Percentiles rank a stretch among this genome's conserved stretches.
phyloP scores from a whole-genome alignment of 169 alveolate species.

The Toxoplasma gondii region DNA sequence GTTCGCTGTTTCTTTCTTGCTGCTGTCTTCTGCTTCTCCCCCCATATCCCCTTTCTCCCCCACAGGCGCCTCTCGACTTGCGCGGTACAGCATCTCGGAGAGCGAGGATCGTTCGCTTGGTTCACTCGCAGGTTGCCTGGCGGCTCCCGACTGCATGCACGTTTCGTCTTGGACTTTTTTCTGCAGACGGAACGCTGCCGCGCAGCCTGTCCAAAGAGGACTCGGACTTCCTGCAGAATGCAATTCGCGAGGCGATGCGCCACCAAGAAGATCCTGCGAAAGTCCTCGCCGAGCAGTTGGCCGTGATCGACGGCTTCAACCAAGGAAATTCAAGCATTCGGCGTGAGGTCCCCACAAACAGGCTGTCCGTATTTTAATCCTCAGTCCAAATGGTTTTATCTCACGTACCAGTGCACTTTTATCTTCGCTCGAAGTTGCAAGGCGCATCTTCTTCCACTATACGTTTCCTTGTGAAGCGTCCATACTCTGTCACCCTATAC shows the following conservation, averaged over 20 bases:
- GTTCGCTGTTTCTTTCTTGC: background rate
- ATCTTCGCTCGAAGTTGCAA: no score
- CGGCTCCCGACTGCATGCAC: background rate
- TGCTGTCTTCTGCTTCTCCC: background rate
- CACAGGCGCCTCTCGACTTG: background rate
- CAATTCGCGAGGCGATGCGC: conserved; percentile 33
- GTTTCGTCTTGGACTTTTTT: background rate
- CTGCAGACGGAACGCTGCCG: background rate
- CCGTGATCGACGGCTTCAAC: background rate
- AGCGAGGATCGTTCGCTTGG: background rate
- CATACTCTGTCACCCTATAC: background rate
- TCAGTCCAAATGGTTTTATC: background rate
- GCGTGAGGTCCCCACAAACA: background rate
- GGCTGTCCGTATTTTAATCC: background rate
- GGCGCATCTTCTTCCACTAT: no score
- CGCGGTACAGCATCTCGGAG: background rate
- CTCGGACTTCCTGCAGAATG: background rate
- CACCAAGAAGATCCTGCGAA: conserved; percentile 24
- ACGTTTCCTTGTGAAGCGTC: no score
- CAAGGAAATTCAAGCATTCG: background rate
- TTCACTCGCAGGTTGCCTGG: background rate
- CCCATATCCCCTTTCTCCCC: background rate
- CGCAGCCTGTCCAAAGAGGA: conserved; percentile 7
- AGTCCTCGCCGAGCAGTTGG: conserved; percentile 13
- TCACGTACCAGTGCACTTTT: no score